A percentile compares a stretch with the other conserved stretches of the same genome.
These are phyloP conservation scores for Carex scoparia DNA, from an alignment of 176 grass and related monocot species.

Conservation along the genomic window DNA sequence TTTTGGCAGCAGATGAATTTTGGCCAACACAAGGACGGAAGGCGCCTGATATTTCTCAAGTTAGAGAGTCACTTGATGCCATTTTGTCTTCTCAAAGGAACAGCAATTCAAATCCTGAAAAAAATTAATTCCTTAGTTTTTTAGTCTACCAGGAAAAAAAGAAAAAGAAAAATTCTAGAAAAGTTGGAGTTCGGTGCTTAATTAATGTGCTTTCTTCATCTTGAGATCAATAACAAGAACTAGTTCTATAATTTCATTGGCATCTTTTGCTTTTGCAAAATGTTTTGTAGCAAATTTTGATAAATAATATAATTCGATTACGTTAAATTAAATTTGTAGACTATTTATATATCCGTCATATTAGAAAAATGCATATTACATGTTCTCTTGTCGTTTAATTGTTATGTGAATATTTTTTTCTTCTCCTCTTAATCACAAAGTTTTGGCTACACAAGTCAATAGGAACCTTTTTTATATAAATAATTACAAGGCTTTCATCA, in stretches of 20 bases:
- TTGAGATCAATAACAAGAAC: background rate
- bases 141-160: background rate
- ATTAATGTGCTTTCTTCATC: constrained; percentile 3
- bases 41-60: constrained; percentile 43
- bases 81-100: constrained; percentile 36
- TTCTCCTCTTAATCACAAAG: background rate
- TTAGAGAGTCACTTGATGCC: constrained; percentile 54
- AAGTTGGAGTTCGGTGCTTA: constrained; percentile 6
- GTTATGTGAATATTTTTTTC: background rate
- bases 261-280: background rate
- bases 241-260: background rate
- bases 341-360: background rate
- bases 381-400: background rate
- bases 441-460: background rate
- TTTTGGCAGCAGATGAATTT: constrained; percentile 61
- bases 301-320: background rate
- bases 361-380: constrained; percentile 1
- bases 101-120: background rate
- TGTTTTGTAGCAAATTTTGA: background rate
- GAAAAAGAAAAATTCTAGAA: background rate
- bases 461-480: background rate
- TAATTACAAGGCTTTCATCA: background rate
- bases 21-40: constrained; percentile 49
- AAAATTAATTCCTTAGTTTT: background rate
- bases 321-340: background rate